Evolutionary conservation across 176 grass and related monocot species (phyloP), one percentile per base, ranked within the genome.

Genomic region (Metroxylon sagu): DNA sequence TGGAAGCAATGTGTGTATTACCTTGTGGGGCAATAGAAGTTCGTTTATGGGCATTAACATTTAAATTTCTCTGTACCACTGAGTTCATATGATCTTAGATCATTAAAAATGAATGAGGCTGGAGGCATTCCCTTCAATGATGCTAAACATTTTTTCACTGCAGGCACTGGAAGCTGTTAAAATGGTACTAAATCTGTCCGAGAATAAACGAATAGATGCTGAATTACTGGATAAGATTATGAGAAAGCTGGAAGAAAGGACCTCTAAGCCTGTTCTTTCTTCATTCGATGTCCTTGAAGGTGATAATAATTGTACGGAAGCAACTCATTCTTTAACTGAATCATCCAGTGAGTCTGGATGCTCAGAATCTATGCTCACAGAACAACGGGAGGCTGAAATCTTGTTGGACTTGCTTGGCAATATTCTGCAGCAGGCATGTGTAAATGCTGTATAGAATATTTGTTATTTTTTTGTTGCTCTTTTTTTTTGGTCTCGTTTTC

Each of bases 141-240:
- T 73, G 49, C 50, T 62, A 53, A 71, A 49, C 17, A 19, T 60
- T 15, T 28, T n/a, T 62, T 29, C 29, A 77, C 50, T 87, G 72
- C 74, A 91, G 92, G 78, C 92, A 67, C 78, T 91, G 51, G 87
- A 97, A 85, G 92, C 87, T 65, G 43, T 74, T 31, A 90, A 85
- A 74, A 97, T 65, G 70, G 87, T 88, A 78, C 60, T 91, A 19
- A 75, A 80, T 61, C 59, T 97, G 53, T 97, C 92, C 6, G 65
- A 57, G 7, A 77, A 85, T 68, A 91, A 97, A 62, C 64, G 61
- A 4, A 74, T 88, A 23, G 85, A 83, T 70, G 54, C 70, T 69
- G 76, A 74, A 67, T 59, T 97, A 59, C 62, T 97, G 81, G 87
- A 88, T 50, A 97, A 72, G 78, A 72, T 88, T 57, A 80, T 91